Percentiles rank a stretch among this genome's conserved stretches.
phyloP scores from a whole-genome alignment of 768 basidiomycete genomes.

The Chalciporus sphaerocephalus region DNA sequence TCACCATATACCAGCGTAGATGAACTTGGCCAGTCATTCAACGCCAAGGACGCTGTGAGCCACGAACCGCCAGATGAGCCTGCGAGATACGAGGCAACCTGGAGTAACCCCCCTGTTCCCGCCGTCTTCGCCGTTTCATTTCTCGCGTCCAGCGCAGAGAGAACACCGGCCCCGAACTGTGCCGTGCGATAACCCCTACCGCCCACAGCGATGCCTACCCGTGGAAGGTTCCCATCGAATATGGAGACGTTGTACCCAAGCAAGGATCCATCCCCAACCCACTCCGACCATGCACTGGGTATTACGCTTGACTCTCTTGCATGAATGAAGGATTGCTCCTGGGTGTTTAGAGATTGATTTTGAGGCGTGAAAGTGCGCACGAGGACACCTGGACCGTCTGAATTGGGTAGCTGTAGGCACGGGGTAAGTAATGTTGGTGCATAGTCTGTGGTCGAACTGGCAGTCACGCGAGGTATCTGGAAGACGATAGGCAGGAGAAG shows the following conservation, averaged over 20 bases:
- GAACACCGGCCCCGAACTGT: conserved; percentile 56
- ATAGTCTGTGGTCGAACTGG: conserved; percentile 40
- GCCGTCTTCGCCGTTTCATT: conserved; percentile 52
- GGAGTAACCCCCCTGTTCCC: conserved; percentile 65
- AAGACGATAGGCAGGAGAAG: neutral
- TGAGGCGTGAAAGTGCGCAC: conserved; percentile 49
- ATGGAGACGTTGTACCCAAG: conserved; percentile 50
- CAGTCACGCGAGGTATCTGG: neutral
- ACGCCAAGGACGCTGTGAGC: conserved; percentile 57
- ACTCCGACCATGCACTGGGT: conserved; percentile 50
- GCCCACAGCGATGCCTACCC: conserved; percentile 60
- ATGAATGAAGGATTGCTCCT: conserved; percentile 46
- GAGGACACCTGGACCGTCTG: conserved; percentile 29
- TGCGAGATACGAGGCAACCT: conserved; percentile 65
- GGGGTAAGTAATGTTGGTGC: conserved; percentile 46
- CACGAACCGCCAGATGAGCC: conserved; percentile 71
- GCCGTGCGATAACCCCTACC: conserved; percentile 71
- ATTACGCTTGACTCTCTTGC: conserved; percentile 40
- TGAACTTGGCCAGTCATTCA: conserved; percentile 60
- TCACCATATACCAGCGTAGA: conserved; percentile 59
- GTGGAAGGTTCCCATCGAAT: conserved; percentile 43
- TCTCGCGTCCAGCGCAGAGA: conserved; percentile 57
- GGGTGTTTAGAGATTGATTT: conserved; percentile 47
- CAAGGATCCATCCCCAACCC: conserved; percentile 52
- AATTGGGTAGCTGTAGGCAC: conserved; percentile 45